These are phyloP conservation scores for Dalbergia cochinchinensis DNA, from an alignment of 306 rosid species.

Conservation along the genomic window DNA sequence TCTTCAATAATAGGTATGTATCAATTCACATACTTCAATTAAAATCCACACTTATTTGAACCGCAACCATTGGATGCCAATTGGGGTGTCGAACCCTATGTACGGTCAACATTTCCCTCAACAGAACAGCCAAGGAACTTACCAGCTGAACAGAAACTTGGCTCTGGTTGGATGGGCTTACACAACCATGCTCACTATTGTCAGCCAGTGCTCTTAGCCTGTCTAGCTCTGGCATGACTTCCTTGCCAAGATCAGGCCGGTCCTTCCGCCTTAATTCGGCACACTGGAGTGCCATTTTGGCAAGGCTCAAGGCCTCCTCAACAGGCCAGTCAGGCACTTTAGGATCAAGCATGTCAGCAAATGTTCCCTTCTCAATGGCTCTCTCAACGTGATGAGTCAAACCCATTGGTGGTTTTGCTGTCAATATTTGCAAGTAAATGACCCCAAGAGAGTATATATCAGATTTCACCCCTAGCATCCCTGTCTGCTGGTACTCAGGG, in stretches of 20 bases:
- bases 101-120: too few species aligned
- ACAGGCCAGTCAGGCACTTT: slow-evolving; percentile 51
- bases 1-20: too few species aligned
- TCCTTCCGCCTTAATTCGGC: slow-evolving; percentile 55
- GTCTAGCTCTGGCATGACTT: slow-evolving; percentile 43
- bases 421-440: slow-evolving; percentile 55
- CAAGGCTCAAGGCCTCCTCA: slow-evolving; percentile 47
- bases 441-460: slow-evolving; percentile 60
- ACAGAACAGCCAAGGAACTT: background rate
- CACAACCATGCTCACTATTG: slow-evolving; percentile 15
- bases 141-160: slow-evolving; percentile 55
- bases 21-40: too few species aligned
- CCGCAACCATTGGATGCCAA: background rate
- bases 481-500: slow-evolving; percentile 61
- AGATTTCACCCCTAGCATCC: slow-evolving; percentile 57
- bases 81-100: background rate
- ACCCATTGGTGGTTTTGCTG: slow-evolving; percentile 56
- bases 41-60: background rate
- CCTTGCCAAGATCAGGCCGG: slow-evolving; percentile 56
- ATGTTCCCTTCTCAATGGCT: slow-evolving; percentile 47
- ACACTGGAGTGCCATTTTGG: slow-evolving; percentile 45
- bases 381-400: slow-evolving; percentile 55
- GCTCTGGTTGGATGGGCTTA: slow-evolving; percentile 45
- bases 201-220: slow-evolving; percentile 50
- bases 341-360: slow-evolving; percentile 51